phyloP scores from a whole-genome alignment of 306 rosid species.

The Casuarina cunninghamiana region DNA sequence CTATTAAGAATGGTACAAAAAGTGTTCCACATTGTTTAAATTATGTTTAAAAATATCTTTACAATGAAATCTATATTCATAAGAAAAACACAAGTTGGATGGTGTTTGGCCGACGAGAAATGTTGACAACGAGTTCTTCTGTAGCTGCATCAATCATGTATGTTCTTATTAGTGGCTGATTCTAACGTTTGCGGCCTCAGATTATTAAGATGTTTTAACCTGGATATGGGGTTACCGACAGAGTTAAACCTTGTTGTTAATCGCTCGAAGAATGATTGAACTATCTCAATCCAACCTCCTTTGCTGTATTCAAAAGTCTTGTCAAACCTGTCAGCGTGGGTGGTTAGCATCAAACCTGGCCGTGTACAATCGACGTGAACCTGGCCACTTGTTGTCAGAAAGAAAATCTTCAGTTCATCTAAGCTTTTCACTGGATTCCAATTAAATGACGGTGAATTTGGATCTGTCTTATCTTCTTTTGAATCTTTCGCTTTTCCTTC shows the following conservation, averaged over 20 bases:
- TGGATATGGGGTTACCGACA: not conserved
- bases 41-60: too few species aligned
- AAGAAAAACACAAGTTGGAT: conserved; percentile 15
- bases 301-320: not conserved
- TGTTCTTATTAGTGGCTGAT: conserved; percentile 23
- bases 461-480: not conserved
- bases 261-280: not conserved
- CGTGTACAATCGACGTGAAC: not conserved
- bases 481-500: not conserved
- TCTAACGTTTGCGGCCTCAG: conserved; percentile 26
- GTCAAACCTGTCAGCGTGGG: not conserved
- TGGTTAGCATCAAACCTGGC: not conserved
- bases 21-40: too few species aligned
- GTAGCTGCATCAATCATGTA: conserved; percentile 22
- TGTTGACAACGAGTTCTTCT: conserved; percentile 18
- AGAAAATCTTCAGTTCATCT: conserved; percentile 1
- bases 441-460: not conserved
- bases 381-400: not conserved
- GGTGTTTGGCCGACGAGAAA: conserved; percentile 25
- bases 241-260: too few species aligned
- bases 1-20: too few species aligned
- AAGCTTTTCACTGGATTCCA: conserved; percentile 6
- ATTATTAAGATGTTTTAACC: not conserved
- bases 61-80: too few species aligned
- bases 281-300: not conserved